These are phyloP conservation scores for Mycena olivaceomarginata DNA, from an alignment of 768 basidiomycete species.

Conservation along the genomic window DNA sequence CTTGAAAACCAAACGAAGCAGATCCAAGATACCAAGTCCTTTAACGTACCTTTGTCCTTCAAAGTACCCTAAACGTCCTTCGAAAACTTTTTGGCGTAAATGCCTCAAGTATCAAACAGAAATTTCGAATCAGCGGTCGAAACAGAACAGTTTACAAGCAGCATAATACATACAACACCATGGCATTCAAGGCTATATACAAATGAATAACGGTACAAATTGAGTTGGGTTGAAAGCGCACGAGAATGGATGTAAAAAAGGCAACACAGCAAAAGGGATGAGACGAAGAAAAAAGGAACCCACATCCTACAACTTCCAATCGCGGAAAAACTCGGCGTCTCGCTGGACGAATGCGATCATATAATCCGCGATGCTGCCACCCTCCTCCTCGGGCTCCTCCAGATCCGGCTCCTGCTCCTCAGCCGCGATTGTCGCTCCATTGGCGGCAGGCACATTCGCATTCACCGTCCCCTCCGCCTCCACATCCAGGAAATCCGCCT, in stretches of 20 bases:
- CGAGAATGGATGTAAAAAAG: not conserved
- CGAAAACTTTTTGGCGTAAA: too few species aligned
- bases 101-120: too few species aligned
- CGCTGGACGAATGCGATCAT: constrained; percentile 82
- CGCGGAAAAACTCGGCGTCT: constrained; percentile 83
- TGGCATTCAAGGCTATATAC: too few species aligned
- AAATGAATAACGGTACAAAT: too few species aligned
- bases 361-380: constrained; percentile 88
- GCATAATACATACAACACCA: too few species aligned
- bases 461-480: constrained; percentile 46
- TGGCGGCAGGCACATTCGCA: not conserved
- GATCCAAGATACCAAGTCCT: too few species aligned
- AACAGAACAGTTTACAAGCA: too few species aligned
- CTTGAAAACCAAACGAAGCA: too few species aligned
- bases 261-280: not conserved
- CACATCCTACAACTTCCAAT: constrained; percentile 76
- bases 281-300: constrained; percentile 21
- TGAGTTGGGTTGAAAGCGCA: too few species aligned
- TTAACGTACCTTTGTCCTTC: too few species aligned
- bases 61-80: too few species aligned
- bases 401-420: constrained; percentile 51
- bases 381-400: constrained; percentile 68
- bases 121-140: too few species aligned
- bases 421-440: not conserved
- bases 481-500: constrained; percentile 80